Conservation (phyloP, 352 stramenopile species). For the Globisporangium lucens region DNA sequence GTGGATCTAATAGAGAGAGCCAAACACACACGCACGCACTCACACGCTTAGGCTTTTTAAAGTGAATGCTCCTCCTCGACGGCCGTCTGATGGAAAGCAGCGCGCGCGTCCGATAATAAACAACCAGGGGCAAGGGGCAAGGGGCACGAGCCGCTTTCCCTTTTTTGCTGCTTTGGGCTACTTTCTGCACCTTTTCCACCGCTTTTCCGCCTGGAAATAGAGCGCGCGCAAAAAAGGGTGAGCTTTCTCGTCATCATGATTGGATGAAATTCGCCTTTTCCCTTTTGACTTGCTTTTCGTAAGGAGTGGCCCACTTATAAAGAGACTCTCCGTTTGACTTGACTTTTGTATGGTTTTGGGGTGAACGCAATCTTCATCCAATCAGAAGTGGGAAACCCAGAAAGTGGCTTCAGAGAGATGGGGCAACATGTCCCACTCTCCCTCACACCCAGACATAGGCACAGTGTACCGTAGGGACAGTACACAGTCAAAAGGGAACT, state of each 20-base stretch:
- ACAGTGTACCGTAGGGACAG: too few relatives aligned
- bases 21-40: neutral
- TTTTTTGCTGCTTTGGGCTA: too few relatives aligned
- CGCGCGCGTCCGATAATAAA: neutral
- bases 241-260: neutral
- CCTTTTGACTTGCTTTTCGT: too few relatives aligned
- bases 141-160: neutral
- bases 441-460: neutral
- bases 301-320: too few relatives aligned
- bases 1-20: neutral
- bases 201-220: constrained; percentile 27
- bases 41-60: too few relatives aligned
- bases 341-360: too few relatives aligned
- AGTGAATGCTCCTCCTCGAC: neutral
- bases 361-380: neutral
- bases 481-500: too few relatives aligned
- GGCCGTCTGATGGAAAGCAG: neutral
- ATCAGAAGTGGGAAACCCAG: neutral
- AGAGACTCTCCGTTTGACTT: too few relatives aligned
- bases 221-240: neutral
- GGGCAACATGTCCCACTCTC: constrained; percentile 1
- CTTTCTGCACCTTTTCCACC: constrained; percentile 41
- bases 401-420: constrained; percentile 13
- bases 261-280: neutral
- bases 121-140: neutral